These are phyloP conservation scores for Fraxinus greggii DNA, from an alignment of 305 asterid genomes.

Conservation along the genomic window DNA sequence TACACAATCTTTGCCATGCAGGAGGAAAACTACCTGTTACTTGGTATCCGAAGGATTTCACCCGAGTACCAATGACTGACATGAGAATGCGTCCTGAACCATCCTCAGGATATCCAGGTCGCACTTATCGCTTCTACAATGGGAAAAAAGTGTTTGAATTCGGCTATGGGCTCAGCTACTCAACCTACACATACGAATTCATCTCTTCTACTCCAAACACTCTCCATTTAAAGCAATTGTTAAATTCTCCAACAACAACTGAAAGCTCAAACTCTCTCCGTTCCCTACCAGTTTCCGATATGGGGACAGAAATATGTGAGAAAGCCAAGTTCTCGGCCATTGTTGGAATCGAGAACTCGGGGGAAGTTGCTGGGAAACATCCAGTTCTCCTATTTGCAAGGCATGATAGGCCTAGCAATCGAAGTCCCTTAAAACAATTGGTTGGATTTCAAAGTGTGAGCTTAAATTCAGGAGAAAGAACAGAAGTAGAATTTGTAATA, in stretches of 20 bases:
- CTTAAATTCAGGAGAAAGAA: slow-evolving; percentile 5
- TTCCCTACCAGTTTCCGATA: slow-evolving; percentile 31
- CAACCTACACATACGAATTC: slow-evolving; percentile 41
- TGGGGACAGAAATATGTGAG: slow-evolving; percentile 36
- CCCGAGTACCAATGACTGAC: slow-evolving; percentile 66
- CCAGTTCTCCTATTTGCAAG: slow-evolving; percentile 42
- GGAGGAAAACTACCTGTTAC: slow-evolving; percentile 55
- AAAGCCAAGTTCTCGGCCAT: slow-evolving; percentile 35
- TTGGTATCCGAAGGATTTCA: slow-evolving; percentile 53
- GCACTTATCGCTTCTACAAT: slow-evolving; percentile 75
- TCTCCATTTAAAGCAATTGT: slow-evolving; percentile 28
- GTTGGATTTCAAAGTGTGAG: slow-evolving; percentile 2
- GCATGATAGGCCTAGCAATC: slow-evolving; percentile 9
- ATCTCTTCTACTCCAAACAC: slow-evolving; percentile 43
- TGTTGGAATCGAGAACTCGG: slow-evolving; percentile 43
- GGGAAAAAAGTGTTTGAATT: slow-evolving; percentile 62
- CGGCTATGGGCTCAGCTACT: slow-evolving; percentile 75
- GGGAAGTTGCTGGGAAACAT: slow-evolving; percentile 40
- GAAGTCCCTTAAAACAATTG: slow-evolving; percentile 7
- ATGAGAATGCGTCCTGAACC: slow-evolving; percentile 93
- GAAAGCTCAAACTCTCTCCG: slow-evolving; percentile 15
- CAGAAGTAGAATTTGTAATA: neutral
- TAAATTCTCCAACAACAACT: neutral
- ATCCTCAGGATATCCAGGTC: slow-evolving; percentile 68
- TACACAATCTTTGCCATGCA: slow-evolving; percentile 13